Conservation (phyloP, 2,329 filamentous ascomycete species). For the Exophiala sideris region DNA sequence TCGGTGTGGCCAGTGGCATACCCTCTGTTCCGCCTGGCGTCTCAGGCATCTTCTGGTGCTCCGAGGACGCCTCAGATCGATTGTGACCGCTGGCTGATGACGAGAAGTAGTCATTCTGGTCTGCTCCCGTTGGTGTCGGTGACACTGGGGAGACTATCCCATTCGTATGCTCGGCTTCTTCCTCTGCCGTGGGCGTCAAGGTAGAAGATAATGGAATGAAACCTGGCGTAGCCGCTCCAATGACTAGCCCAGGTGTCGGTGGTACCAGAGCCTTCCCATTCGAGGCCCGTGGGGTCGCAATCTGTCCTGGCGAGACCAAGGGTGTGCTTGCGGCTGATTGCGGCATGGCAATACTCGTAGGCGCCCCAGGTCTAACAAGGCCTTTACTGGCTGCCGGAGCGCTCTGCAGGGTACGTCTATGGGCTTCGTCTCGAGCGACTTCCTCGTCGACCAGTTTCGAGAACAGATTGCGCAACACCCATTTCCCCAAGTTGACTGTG, state of each 20-base stretch:
- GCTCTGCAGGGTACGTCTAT: conserved; percentile 66
- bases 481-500: conserved; percentile 90
- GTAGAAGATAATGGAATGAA: conserved; percentile 28
- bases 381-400: conserved; percentile 52
- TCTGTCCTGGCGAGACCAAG: conserved; percentile 17
- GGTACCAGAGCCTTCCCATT: conserved; percentile 61
- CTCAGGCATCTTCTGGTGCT: conserved; percentile 50
- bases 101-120: conserved; percentile 65
- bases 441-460: conserved; percentile 85
- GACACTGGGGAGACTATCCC: conserved; percentile 44
- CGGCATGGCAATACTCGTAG: conserved; percentile 24
- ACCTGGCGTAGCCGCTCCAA: conserved; percentile 70
- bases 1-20: conserved; percentile 42
- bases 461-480: conserved; percentile 91
- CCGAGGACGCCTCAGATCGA: conserved; percentile 45
- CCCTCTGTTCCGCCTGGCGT: conserved; percentile 38
- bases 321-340: conserved; percentile 13
- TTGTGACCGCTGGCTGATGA: conserved; percentile 51
- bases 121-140: conserved; percentile 55
- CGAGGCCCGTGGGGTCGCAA: conserved; percentile 57
- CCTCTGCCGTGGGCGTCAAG: conserved; percentile 34
- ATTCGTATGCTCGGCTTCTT: conserved; percentile 31
- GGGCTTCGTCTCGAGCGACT: conserved; percentile 72
- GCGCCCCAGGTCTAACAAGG: conserved; percentile 24
- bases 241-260: conserved; percentile 73